These are phyloP conservation scores for Urtica urens DNA, from an alignment of 306 rosid genomes.

Conservation along the genomic window DNA sequence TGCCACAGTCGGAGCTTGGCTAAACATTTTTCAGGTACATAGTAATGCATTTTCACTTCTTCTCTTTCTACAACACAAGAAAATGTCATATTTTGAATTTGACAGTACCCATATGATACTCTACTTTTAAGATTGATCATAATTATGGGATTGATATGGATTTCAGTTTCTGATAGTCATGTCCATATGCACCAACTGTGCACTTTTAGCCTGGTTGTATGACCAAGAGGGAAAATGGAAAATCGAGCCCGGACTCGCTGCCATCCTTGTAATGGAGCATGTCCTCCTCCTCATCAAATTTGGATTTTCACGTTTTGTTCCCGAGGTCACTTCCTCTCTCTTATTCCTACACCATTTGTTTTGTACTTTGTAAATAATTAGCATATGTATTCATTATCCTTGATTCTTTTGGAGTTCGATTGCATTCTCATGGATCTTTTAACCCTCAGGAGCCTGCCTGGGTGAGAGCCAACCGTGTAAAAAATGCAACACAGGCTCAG, in stretches of 20 bases:
- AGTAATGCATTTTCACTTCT: not conserved
- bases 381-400: conserved; percentile 1
- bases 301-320: conserved; percentile 81
- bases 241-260: conserved; percentile 94
- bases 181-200: conserved; percentile 95
- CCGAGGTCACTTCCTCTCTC: conserved; percentile 52
- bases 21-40: conserved; percentile 84
- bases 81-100: not conserved
- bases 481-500: conserved; percentile 54
- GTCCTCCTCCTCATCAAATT: conserved; percentile 71
- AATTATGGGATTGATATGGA: conserved; percentile 12
- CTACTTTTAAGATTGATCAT: conserved; percentile 5
- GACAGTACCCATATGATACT: conserved; percentile 3
- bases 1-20: conserved; percentile 89
- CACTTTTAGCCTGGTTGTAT: conserved; percentile 79
- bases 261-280: conserved; percentile 85
- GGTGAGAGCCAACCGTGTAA: conserved; percentile 77
- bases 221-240: conserved; percentile 94
- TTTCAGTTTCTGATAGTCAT: conserved; percentile 67
- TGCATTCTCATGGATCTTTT: not conserved
- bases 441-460: conserved; percentile 87
- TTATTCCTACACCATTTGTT: not conserved
- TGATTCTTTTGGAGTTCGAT: not conserved
- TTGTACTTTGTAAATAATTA: not conserved
- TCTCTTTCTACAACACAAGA: not conserved